Evolutionary conservation across 345 rosid species (phyloP), one percentile per base, ranked within the genome.

Genomic region (Rhodamnia argentea): DNA sequence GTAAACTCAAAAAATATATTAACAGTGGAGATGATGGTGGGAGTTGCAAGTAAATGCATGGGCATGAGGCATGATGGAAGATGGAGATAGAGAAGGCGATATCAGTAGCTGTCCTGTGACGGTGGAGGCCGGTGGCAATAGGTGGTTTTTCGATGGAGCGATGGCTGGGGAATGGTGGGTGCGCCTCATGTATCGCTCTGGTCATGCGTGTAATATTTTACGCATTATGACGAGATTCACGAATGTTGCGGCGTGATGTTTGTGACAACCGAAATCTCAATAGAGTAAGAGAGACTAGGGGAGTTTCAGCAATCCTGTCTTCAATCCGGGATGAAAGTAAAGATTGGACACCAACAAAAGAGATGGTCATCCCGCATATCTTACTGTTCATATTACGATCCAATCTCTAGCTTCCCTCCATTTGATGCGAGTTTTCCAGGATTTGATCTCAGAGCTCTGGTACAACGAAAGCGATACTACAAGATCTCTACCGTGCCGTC

Each of bases 41-140:
- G 70, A 60, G 37, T 60, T n/a, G 37, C 2, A 0, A 32, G 70
- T 5, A 13, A 13, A 5, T 5, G 7, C 32, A 59, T n/a, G 32
- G 62, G 62, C 26, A 58, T 0, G 15, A 2, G 29, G 29, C 62
- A 26, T 58, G 62, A 58, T 58, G 15, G 62, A 58, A 26, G n/a
- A 26, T 26, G 62, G 7, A 58, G 6, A 58, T 57, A 57, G 60
- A 59, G 18, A 18, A n/a, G 70, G 70, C 9, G 1, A n/a, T 59
- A 2, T 59, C 1, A 5, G 9, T 59, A 13, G 70, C 32, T 59
- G 24, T 58, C 27, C 29, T 58, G 13, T 2, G 15, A 58, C 14
- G 13, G 15, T 15, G 13, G 5, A 58, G 5, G n/a, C n/a, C n/a
- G n/a, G 29, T 0, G 15, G 29, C 13, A 0, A 24, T 24, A 11